A percentile compares a stretch with the other conserved stretches of the same genome.
Evolutionary conservation across 2,329 filamentous ascomycete species (phyloP).

Genomic region (Diplodia corticola): DNA sequence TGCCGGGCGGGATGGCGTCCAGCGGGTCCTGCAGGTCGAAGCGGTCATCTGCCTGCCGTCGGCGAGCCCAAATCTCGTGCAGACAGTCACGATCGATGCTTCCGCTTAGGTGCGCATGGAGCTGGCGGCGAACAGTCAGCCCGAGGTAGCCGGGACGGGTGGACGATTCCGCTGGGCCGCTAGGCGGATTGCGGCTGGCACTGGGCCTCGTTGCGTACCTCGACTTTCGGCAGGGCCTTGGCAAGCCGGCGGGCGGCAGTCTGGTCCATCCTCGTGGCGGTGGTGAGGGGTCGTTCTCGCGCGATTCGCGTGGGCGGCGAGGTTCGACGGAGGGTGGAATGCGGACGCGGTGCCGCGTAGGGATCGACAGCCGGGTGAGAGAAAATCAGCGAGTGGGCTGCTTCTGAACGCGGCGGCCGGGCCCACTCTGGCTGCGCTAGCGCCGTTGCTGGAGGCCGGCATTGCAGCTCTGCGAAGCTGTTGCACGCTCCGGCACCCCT

Average conservation of each 20-base stretch:
- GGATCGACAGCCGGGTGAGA: constrained; percentile 3
- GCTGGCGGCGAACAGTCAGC: constrained; percentile 47
- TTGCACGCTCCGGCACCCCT: neutral
- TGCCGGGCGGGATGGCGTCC: constrained; percentile 66
- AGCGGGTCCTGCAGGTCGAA: constrained; percentile 67
- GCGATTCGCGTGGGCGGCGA: neutral
- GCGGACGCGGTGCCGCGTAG: constrained; percentile 10
- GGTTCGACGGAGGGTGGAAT: constrained; percentile 4
- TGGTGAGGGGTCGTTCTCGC: neutral
- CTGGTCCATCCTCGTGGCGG: neutral
- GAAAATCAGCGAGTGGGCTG: constrained; percentile 17
- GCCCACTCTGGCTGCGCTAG: constrained; percentile 5
- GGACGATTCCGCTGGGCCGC: constrained; percentile 2
- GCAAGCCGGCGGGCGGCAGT: constrained; percentile 32
- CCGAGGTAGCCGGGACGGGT: constrained; percentile 30
- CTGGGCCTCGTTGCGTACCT: constrained; percentile 33
- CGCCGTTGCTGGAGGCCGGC: neutral
- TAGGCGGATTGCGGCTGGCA: constrained; percentile 25
- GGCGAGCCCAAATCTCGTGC: constrained; percentile 70
- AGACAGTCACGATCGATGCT: constrained; percentile 73
- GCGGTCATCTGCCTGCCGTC: constrained; percentile 52
- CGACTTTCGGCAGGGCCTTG: constrained; percentile 45
- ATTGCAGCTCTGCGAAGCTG: neutral
- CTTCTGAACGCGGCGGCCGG: constrained; percentile 8
- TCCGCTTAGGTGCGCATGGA: constrained; percentile 79